Conservation (phyloP, 148 eudicot species). For the Drosera capensis region DNA sequence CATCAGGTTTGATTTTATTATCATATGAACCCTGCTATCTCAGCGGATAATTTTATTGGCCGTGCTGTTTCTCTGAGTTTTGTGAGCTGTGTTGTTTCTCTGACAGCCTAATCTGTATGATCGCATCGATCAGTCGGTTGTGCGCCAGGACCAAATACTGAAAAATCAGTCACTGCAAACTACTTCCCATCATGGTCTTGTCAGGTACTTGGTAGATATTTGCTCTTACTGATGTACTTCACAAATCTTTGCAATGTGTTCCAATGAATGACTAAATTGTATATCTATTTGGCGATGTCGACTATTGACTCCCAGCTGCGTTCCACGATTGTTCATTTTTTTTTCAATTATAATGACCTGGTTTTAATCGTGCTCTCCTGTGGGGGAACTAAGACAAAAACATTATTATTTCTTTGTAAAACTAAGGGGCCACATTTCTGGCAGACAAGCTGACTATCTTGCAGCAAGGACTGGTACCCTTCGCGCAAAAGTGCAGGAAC, state of each 20-base stretch:
- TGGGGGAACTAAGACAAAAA: slow-evolving; percentile 10
- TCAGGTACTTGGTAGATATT: slow-evolving; percentile 44
- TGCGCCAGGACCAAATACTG: slow-evolving; percentile 41
- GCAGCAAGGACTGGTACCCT: slow-evolving; percentile 51
- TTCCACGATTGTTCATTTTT: slow-evolving; percentile 3
- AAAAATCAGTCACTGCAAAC: slow-evolving; percentile 66
- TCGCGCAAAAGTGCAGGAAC: slow-evolving; percentile 65
- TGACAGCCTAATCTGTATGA: slow-evolving; percentile 67
- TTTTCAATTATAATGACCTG: slow-evolving; percentile 9
- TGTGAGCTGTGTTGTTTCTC: background rate
- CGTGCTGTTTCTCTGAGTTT: background rate
- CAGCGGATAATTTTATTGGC: background rate
- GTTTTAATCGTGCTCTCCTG: slow-evolving; percentile 8
- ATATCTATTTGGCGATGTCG: background rate
- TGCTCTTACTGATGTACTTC: too few relatives aligned
- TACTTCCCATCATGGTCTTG: slow-evolving; percentile 53
- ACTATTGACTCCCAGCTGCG: background rate
- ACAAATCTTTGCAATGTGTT: slow-evolving; percentile 4
- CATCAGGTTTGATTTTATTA: slow-evolving; percentile 41
- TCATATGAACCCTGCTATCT: too few relatives aligned
- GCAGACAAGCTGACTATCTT: slow-evolving; percentile 98
- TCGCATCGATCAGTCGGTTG: slow-evolving; percentile 56
- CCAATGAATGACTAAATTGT: slow-evolving; percentile 1
- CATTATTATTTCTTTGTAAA: slow-evolving; percentile 19
- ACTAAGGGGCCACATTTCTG: slow-evolving; percentile 77